A percentile compares a stretch with the other conserved stretches of the same genome.
Conservation (phyloP, 441 rosid genomes). For the Euphorbia celastroides region DNA sequence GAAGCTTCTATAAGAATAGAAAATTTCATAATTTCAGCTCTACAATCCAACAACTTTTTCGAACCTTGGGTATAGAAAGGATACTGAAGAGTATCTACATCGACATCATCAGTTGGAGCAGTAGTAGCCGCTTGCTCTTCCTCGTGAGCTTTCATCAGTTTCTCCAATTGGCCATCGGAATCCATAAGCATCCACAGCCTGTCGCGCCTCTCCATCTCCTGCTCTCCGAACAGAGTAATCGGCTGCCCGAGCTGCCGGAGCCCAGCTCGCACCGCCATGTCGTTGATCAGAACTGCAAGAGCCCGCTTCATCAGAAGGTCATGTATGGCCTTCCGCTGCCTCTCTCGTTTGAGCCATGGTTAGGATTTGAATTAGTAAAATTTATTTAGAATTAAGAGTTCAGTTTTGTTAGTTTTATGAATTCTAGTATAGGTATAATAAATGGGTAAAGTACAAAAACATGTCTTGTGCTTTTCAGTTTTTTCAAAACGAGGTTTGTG, state of each 20-base stretch:
- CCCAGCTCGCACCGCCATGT: slow-evolving; percentile 77
- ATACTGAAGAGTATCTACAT: slow-evolving; percentile 55
- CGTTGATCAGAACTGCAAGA: slow-evolving; percentile 90
- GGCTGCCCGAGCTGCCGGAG: slow-evolving; percentile 88
- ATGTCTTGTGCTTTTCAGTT: too few relatives aligned
- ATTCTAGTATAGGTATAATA: too few relatives aligned
- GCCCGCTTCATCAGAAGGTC: slow-evolving; percentile 79
- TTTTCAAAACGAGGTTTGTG: too few relatives aligned
- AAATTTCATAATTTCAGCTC: slow-evolving; percentile 64
- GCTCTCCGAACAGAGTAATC: slow-evolving; percentile 84
- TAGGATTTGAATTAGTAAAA: too few relatives aligned
- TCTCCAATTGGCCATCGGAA: slow-evolving; percentile 75
- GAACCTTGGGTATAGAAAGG: slow-evolving; percentile 87
- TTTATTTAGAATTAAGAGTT: too few relatives aligned
- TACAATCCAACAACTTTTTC: slow-evolving; percentile 55
- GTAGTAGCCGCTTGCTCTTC: slow-evolving; percentile 64
- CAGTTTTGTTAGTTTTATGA: too few relatives aligned
- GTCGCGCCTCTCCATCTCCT: slow-evolving; percentile 94
- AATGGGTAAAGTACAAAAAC: too few relatives aligned
- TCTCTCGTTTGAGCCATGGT: too few relatives aligned
- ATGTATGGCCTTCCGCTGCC: slow-evolving; percentile 83
- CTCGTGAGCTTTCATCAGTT: slow-evolving; percentile 73
- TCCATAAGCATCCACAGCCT: slow-evolving; percentile 83
- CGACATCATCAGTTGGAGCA: slow-evolving; percentile 39
- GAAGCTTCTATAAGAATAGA: slow-evolving; percentile 58